Conservation (phyloP, 108 stramenopile genomes). For the Poteriospumella lacustris region DNA sequence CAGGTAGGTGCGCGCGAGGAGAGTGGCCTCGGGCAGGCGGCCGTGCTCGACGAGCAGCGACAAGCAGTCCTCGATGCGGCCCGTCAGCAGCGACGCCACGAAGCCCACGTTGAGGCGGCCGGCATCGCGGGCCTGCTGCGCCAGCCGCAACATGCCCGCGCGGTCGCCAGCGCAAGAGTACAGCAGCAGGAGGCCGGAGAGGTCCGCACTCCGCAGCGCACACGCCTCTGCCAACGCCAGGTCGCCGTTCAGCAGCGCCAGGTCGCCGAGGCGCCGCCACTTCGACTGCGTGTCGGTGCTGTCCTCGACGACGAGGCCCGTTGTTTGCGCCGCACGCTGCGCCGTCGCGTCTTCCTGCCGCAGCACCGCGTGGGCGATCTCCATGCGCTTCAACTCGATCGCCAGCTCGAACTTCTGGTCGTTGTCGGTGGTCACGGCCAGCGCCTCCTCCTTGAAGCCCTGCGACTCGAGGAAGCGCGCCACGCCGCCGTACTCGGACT, state of each 20-base stretch:
- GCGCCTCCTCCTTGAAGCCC: conserved; percentile 98
- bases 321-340: conserved; percentile 47
- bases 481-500: conserved; percentile 80
- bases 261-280: conserved; percentile 95
- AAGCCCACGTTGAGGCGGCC: conserved; percentile 94
- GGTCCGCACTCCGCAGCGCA: conserved; percentile 77
- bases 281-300: conserved; percentile 85
- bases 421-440: conserved; percentile 70
- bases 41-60: conserved; percentile 77
- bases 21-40: conserved; percentile 92
- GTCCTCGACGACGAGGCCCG: conserved; percentile 50
- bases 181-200: conserved; percentile 81
- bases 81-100: conserved; percentile 76
- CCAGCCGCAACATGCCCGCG: conserved; percentile 78
- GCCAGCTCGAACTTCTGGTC: conserved; percentile 86
- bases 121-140: conserved; percentile 62
- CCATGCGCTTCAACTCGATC: conserved; percentile 85
- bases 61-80: conserved; percentile 82
- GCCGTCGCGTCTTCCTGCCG: conserved; percentile 73
- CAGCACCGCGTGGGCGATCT: conserved; percentile 57
- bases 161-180: conserved; percentile 84
- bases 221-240: conserved; percentile 85
- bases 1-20: conserved; percentile 92
- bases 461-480: conserved; percentile 95
- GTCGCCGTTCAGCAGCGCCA: conserved; percentile 84